Evolutionary conservation across 257 asterid genomes (phyloP).

Genomic region (Knoxia roxburghii): DNA sequence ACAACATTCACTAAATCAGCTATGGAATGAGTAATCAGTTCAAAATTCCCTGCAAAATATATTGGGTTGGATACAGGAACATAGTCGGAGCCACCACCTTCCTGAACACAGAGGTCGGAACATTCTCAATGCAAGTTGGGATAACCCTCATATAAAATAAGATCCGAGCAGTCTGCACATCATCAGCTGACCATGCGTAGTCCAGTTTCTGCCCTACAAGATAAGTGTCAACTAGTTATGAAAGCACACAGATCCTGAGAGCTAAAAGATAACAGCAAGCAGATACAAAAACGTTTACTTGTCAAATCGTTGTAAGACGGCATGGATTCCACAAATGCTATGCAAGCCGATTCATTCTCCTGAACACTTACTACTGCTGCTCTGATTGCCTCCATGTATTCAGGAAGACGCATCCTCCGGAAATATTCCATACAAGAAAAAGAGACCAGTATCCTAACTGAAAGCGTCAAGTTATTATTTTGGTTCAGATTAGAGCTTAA

Average conservation of each 20-base stretch:
- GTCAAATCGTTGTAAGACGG: conserved; percentile 71
- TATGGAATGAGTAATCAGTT: conserved; percentile 13
- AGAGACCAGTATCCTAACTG: conserved; percentile 65
- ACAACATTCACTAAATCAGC: conserved; percentile 8
- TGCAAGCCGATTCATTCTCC: conserved; percentile 75
- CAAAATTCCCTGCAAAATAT: too few relatives aligned
- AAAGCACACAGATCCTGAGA: conserved; percentile 12
- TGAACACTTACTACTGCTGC: conserved; percentile 72
- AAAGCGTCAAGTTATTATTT: conserved; percentile 41
- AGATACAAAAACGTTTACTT: conserved; percentile 25
- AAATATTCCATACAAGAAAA: conserved; percentile 95
- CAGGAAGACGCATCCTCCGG: conserved; percentile 86
- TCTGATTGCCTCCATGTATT: conserved; percentile 89
- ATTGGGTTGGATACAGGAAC: conserved; percentile 99
- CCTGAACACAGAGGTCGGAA: conserved; percentile 60
- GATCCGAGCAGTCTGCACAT: conserved; percentile 88
- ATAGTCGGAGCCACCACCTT: conserved; percentile 70
- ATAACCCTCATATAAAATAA: conserved; percentile 83
- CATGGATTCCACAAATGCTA: conserved; percentile 66
- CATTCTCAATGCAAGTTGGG: conserved; percentile 64
- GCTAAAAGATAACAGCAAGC: conserved; percentile 12
- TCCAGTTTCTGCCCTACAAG: conserved; percentile 42
- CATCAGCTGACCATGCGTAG: conserved; percentile 69
- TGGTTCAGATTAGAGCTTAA: conserved; percentile 35
- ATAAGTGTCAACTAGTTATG: conserved; percentile 8